phyloP scores from a whole-genome alignment of 2,329 filamentous ascomycete species.

The Geosmithia flava region DNA sequence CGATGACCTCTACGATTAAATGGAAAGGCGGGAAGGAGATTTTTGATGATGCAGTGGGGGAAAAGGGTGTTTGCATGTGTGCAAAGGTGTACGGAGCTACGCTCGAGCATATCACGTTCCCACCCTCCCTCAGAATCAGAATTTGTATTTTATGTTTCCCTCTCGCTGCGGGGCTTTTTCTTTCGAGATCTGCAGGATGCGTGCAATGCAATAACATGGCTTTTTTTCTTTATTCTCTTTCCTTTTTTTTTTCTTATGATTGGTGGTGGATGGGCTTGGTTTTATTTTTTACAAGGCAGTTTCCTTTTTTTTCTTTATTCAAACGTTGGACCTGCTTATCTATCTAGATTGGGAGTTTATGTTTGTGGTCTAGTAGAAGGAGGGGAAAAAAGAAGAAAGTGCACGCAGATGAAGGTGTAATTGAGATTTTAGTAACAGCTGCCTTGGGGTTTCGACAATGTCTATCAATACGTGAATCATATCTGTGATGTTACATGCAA shows the following conservation, averaged over 20 bases:
- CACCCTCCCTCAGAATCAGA: constrained; percentile 3
- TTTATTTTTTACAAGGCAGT: neutral
- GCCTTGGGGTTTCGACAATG: neutral
- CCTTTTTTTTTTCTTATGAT: no score
- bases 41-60: neutral
- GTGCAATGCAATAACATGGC: constrained; percentile 2
- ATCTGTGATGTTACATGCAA: no score
- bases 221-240: no score
- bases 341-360: constrained; percentile 11
- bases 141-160: no score
- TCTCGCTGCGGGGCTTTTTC: no score
- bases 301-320: neutral
- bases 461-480: no score
- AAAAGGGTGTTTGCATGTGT: neutral
- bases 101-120: constrained; percentile 36
- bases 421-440: neutral
- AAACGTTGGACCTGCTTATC: constrained; percentile 2
- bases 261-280: no score
- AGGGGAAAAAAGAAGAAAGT: neutral
- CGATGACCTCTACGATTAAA: constrained; percentile 93
- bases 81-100: neutral
- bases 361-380: constrained; percentile 3
- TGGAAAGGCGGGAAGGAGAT: constrained; percentile 8
- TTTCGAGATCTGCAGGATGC: no score
- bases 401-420: neutral